Percentiles rank a stretch among this genome's conserved stretches.
These are phyloP conservation scores for Scedosporium minutisporum DNA, from an alignment of 2,329 filamentous ascomycete genomes.

Conservation along the genomic window DNA sequence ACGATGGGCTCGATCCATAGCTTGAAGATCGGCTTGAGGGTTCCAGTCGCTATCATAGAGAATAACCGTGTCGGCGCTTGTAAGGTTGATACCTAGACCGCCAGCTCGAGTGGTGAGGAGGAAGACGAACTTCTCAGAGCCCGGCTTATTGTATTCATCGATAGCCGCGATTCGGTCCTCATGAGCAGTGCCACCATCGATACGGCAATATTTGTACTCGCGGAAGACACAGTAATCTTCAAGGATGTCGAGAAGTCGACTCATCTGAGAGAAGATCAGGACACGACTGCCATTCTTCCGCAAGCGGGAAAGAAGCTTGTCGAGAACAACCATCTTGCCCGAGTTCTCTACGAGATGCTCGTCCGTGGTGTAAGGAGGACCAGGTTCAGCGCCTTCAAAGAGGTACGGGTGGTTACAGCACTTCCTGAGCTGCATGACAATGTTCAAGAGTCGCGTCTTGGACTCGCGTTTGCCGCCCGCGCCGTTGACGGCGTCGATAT, in stretches of 20 bases:
- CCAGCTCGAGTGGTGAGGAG: conserved; percentile 90
- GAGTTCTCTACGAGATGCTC: conserved; percentile 90
- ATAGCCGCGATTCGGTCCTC: conserved; percentile 97
- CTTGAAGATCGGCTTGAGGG: conserved; percentile 93
- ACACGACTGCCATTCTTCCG: conserved; percentile 82
- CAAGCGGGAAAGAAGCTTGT: conserved; percentile 79
- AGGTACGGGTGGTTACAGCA: conserved; percentile 98
- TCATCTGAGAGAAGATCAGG: conserved; percentile 99
- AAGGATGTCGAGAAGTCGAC: conserved; percentile 87
- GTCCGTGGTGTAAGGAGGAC: conserved; percentile 94
- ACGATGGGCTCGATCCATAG: conserved; percentile 97
- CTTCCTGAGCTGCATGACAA: conserved; percentile 98
- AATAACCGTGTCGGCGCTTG: conserved; percentile 87
- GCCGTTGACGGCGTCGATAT: conserved; percentile 97
- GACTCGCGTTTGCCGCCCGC: conserved; percentile 94
- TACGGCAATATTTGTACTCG: conserved; percentile 91
- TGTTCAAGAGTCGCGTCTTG: conserved; percentile 93
- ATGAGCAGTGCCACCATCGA: conserved; percentile 92
- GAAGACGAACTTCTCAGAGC: conserved; percentile 94
- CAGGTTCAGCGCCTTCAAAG: conserved; percentile 94
- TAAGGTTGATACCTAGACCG: conserved; percentile 94
- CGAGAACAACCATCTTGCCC: conserved; percentile 94
- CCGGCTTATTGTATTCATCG: conserved; percentile 95
- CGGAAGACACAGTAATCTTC: conserved; percentile 98
- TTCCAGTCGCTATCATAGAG: conserved; percentile 99